These are phyloP conservation scores for Suaeda aralocaspica DNA, from an alignment of 148 eudicot genomes.

Conservation along the genomic window DNA sequence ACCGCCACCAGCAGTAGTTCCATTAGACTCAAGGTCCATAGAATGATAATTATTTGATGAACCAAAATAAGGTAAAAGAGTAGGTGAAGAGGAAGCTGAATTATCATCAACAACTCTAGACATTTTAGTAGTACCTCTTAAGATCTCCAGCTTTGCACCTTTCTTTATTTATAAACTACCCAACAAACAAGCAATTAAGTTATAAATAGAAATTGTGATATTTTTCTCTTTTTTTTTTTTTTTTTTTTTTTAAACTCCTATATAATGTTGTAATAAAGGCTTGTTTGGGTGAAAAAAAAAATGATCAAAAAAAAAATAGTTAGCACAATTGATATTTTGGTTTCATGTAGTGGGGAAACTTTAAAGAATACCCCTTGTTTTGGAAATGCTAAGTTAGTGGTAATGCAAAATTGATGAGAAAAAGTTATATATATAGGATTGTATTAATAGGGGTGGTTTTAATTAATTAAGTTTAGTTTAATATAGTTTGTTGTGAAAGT, in stretches of 20 bases:
- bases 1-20: not conserved
- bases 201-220: too few relatives aligned
- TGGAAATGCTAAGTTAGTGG: not conserved
- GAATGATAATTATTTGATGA: not conserved
- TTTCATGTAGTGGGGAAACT: not conserved
- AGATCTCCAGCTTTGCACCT: slow-evolving; percentile 21
- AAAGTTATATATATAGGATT: slow-evolving; percentile 24
- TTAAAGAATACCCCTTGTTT: not conserved
- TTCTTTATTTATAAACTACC: not conserved
- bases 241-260: too few relatives aligned
- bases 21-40: slow-evolving; percentile 25
- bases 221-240: too few relatives aligned
- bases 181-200: too few relatives aligned
- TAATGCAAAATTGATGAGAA: slow-evolving; percentile 3
- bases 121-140: slow-evolving; percentile 21
- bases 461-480: not conserved
- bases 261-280: not conserved
- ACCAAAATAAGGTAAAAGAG: slow-evolving; percentile 20
- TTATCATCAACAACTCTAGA: slow-evolving; percentile 30
- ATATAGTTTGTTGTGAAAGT: slow-evolving; percentile 17
- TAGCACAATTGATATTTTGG: not conserved
- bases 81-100: slow-evolving; percentile 30
- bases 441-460: not conserved
- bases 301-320: too few relatives aligned
- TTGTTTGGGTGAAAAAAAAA: not conserved